A percentile compares a stretch with the other conserved stretches of the same genome.
These are phyloP conservation scores for Sporothrix protearum DNA, from an alignment of 2,329 filamentous ascomycete species.

Conservation along the genomic window DNA sequence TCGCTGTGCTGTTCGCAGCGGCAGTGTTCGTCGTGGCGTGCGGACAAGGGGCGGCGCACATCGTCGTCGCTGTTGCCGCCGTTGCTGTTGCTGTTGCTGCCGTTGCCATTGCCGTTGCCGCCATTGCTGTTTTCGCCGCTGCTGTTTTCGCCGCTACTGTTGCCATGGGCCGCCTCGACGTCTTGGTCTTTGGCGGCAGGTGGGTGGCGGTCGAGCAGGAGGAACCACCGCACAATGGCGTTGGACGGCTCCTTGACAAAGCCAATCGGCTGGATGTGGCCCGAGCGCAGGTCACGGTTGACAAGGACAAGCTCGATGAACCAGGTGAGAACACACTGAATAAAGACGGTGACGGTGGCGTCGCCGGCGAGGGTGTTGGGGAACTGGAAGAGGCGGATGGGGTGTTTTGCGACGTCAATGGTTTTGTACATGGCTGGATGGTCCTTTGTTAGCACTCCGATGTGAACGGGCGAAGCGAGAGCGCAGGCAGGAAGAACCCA, in stretches of 20 bases:
- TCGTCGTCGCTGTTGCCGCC: conserved; percentile 5
- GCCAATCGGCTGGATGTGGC: conserved; percentile 47
- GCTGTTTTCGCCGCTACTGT: background rate
- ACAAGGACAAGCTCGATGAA: conserved; percentile 48
- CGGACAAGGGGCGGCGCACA: conserved; percentile 13
- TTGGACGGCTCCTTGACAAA: conserved; percentile 40
- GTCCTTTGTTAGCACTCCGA: conserved; percentile 26
- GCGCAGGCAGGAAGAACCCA: background rate
- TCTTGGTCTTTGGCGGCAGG: background rate
- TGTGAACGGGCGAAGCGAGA: background rate
- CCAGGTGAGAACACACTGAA: conserved; percentile 52
- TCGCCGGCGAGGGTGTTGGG: conserved; percentile 52
- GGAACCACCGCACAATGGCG: conserved; percentile 42
- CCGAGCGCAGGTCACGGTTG: conserved; percentile 44
- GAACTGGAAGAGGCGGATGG: conserved; percentile 47
- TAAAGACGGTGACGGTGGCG: conserved; percentile 48
- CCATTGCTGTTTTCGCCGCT: too few relatives aligned
- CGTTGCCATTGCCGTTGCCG: too few relatives aligned
- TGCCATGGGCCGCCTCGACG: background rate
- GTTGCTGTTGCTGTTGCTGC: too few relatives aligned
- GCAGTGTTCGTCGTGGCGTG: conserved; percentile 25
- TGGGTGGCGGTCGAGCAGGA: conserved; percentile 39
- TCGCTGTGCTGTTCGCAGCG: conserved; percentile 25
- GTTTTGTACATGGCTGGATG: conserved; percentile 48
- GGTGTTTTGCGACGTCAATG: conserved; percentile 36